phyloP scores from a whole-genome alignment of 2,329 filamentous ascomycete species.

The Colletotrichum sp. region DNA sequence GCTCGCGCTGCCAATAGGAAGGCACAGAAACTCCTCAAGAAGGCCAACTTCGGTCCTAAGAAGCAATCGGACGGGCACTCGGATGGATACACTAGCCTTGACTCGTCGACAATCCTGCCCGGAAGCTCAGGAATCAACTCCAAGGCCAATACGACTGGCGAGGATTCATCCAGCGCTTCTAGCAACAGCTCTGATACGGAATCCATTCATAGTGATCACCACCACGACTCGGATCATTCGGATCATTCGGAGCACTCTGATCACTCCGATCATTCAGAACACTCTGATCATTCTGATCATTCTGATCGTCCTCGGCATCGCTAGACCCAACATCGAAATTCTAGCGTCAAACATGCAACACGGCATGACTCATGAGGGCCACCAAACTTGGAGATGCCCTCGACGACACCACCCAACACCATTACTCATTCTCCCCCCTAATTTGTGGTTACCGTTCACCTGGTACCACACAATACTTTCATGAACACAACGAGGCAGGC shows the following conservation, averaged over 20 bases:
- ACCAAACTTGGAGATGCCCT: neutral
- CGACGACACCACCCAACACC: neutral
- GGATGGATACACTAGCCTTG: constrained; percentile 50
- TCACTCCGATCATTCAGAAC: neutral
- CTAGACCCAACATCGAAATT: neutral
- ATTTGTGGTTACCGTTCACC: neutral
- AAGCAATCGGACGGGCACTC: constrained; percentile 46
- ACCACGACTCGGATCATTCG: constrained; percentile 15
- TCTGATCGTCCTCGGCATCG: neutral
- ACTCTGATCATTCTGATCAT: neutral
- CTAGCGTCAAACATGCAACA: neutral
- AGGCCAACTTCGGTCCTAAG: constrained; percentile 52
- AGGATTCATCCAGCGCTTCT: constrained; percentile 36
- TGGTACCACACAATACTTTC: neutral
- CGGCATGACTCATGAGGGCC: neutral
- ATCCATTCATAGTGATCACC: constrained; percentile 34
- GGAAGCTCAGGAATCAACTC: constrained; percentile 36
- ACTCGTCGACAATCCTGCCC: constrained; percentile 47
- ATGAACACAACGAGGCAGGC: constrained; percentile 7
- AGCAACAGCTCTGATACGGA: constrained; percentile 38
- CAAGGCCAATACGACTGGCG: constrained; percentile 29
- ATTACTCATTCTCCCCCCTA: neutral
- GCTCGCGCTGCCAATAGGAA: constrained; percentile 50
- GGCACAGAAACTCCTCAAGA: constrained; percentile 49
- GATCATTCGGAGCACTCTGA: constrained; percentile 15